Evolutionary conservation across 345 rosid species (phyloP), one percentile per base, ranked within the genome.

Genomic region (Ceriops zippeliana): DNA sequence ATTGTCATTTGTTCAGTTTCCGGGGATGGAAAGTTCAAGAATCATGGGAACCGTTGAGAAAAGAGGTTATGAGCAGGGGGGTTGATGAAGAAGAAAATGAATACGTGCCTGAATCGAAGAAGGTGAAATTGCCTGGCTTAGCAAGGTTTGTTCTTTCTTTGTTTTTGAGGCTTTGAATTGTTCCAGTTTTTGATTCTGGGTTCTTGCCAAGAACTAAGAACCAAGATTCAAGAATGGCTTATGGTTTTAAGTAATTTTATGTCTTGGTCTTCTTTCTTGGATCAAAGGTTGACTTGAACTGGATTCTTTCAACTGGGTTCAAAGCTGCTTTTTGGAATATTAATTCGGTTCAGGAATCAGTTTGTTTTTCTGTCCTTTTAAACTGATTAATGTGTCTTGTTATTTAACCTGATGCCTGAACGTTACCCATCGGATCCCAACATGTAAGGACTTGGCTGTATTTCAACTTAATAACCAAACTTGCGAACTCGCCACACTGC

Each of bases 61-160:
- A 61, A 76, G 80, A 65, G 90, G 84, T 38, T 79, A 74, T 76
- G 87, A 84, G 61, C 78, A 82, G 69, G 72, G 72, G 76, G 70
- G 73, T 71, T 70, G 90, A 81, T 63, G 88, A 86, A 75, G 81
- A 69, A 75, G 81, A 69, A 64, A 67, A 65, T 70, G 86, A 76
- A 56, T 71, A 76, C 68, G 56, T 78, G 57, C 80, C 85, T 1
- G 93, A 83, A 70, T 77, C 91, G 9, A 93, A 93, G 78, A 93
- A 76, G 82, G 82, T 86, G 52, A 93, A 85, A 74, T 38, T 89
- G 69, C 98, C 96, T 22, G 89, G 90, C 74, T 86, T 93, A 70
- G 96, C 93, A 61, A 87, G 97, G 98, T 93, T 73, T 7, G 30
- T 31, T 28, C 37, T 19, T 56, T 11, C n/a, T 21, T 66, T 28